Evolutionary conservation across 768 basidiomycete species (phyloP), one percentile per base, ranked within the genome.

Genomic region (Lentinula raphanica): DNA sequence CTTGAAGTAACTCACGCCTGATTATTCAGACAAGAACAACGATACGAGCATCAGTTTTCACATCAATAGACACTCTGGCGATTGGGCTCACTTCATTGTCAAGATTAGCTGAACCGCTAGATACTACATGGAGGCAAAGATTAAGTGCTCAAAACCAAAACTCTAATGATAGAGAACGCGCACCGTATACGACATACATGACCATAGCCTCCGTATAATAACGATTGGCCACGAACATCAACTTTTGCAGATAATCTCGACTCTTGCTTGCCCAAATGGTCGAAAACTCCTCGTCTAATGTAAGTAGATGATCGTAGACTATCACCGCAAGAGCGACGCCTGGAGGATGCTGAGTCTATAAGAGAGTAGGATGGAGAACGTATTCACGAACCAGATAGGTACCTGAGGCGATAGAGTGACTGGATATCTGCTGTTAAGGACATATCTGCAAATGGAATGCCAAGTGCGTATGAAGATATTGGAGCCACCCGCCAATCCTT

Each of bases 231-330:
- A 40, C 36, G 17, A 39, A 54, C 21, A 36, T 54, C 23, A 54
- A 15, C n/a, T 54, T 54, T 27, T 39, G 53, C 9, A 54, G 19
- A 28, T 40, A 54, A 29, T 44, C 38, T 13, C 53, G 39, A 17
- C 23, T 40, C 11, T n/a, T 5, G 15, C 8, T 42, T 40, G 38
- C 38, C 53, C 53, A 54, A 17, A 54, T 54, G 9, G 23, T 54
- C 27, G 15, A 27, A 5, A 54, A 13, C 21, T 54, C 53, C 1
- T 39, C 21, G 17, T 54, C 15, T 15, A 54, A 54, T 13, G 53
- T 54, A 39, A 54, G 36, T n/a, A 54, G 38, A 19, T 54, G 53
- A 8, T 54, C 38, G 23, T 54, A 54, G n/a, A 54, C 23, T 8
- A 54, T 44, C 8, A 21, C 21, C n/a, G 23, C 19, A 17, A 54